Conservation (phyloP, 495 filamentous ascomycete species). For the Sabuloglossum arenarium region DNA sequence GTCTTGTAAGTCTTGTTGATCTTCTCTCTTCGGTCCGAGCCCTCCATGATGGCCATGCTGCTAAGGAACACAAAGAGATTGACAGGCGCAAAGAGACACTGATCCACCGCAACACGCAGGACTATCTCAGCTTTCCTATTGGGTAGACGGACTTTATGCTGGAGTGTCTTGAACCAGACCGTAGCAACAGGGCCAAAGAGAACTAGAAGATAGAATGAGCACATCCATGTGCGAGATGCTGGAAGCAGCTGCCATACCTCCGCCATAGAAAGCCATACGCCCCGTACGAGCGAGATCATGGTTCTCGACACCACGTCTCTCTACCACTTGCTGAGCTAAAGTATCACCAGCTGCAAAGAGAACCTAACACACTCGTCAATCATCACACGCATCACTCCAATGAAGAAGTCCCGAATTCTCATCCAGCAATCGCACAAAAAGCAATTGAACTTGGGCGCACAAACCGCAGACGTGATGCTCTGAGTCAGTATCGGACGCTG, state of each 20-base stretch:
- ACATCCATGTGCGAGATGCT: neutral
- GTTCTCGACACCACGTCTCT: slow-evolving; percentile 53
- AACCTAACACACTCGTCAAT: slow-evolving; percentile 29
- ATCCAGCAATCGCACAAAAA: too few relatives aligned
- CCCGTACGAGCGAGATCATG: slow-evolving; percentile 67
- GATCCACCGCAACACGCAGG: slow-evolving; percentile 67
- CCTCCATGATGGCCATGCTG: slow-evolving; percentile 79
- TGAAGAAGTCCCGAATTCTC: too few relatives aligned
- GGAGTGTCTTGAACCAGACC: slow-evolving; percentile 68
- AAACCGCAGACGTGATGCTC: slow-evolving; percentile 59
- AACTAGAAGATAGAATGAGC: slow-evolving; percentile 23
- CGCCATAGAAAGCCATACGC: slow-evolving; percentile 85
- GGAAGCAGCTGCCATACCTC: slow-evolving; percentile 30
- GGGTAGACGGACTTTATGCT: slow-evolving; percentile 41
- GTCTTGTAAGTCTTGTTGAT: slow-evolving; percentile 40
- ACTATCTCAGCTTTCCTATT: slow-evolving; percentile 47
- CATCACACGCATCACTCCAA: too few relatives aligned
- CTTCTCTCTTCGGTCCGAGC: slow-evolving; percentile 47
- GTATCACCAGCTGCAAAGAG: slow-evolving; percentile 84
- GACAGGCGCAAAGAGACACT: slow-evolving; percentile 63
- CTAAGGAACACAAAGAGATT: slow-evolving; percentile 68
- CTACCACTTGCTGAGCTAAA: slow-evolving; percentile 86
- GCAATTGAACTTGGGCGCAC: slow-evolving; percentile 11
- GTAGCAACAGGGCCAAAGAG: slow-evolving; percentile 86
- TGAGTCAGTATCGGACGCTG: slow-evolving; percentile 72